phyloP scores from a whole-genome alignment of 257 asterid genomes.

The Mentha longifolia region DNA sequence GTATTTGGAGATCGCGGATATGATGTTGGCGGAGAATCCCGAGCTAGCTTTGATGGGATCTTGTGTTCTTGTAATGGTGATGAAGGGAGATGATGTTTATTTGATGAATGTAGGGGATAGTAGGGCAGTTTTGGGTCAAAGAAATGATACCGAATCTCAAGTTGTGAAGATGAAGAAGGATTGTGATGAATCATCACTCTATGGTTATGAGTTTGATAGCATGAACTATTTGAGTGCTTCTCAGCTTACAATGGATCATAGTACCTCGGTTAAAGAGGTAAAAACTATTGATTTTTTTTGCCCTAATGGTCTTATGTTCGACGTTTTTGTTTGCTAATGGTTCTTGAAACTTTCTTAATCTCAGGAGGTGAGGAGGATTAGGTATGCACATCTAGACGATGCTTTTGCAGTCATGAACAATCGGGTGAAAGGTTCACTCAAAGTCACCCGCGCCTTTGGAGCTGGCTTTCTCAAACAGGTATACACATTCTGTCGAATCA shows the following conservation, averaged over 20 bases:
- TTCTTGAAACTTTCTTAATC: conserved; percentile 11
- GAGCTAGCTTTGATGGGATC: conserved; percentile 96
- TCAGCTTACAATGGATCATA: conserved; percentile 90
- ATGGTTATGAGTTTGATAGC: conserved; percentile 57
- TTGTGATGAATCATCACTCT: conserved; percentile 52
- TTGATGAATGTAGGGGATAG: conserved; percentile 96
- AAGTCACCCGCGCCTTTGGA: conserved; percentile 97
- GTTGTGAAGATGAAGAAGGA: conserved; percentile 39
- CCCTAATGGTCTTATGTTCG: neutral
- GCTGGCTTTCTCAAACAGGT: conserved; percentile 96
- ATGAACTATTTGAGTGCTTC: conserved; percentile 51
- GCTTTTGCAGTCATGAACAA: conserved; percentile 65
- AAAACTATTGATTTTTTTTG: neutral
- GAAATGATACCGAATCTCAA: conserved; percentile 32
- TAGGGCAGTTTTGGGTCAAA: conserved; percentile 74
- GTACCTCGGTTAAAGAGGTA: conserved; percentile 79
- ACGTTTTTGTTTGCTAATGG: conserved; percentile 7
- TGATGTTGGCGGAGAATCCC: conserved; percentile 83
- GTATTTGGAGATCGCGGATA: conserved; percentile 78
- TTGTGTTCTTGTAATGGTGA: conserved; percentile 84
- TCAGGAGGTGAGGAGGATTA: conserved; percentile 80
- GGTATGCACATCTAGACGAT: conserved; percentile 76
- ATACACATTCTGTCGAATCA: neutral
- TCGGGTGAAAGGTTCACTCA: conserved; percentile 86
- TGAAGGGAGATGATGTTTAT: conserved; percentile 88